Base-by-base conservation (phyloP, 2,329 filamentous ascomycete genomes). In the Stagonosporopsis tanaceti region DNA sequence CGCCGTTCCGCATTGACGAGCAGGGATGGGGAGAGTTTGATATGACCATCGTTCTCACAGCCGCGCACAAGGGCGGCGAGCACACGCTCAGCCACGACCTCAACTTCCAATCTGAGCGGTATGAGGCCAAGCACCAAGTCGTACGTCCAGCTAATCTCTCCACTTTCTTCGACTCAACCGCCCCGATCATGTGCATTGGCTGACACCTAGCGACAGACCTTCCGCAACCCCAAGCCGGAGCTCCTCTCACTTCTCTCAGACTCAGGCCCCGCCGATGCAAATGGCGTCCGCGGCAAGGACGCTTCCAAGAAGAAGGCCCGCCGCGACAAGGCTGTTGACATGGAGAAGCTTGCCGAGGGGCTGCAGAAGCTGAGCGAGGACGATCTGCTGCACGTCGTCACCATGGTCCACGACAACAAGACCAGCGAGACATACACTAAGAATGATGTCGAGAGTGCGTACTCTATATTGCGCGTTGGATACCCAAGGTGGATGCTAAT, bases 1-100 rank as follows among this genome's bases (percentile, higher is more conserved):
- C 93, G 0, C 95, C 95, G 0, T 99, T 98, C 81, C 85, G 85
- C 64, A 96, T 96, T 78, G 83, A 87, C 63, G 96, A 99, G 78
- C 91, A 97, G 79, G 95, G 95, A 67, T 99, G 95, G 95, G 95
- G 95, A 72, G 95, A 98, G 80, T 99, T 99, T 76, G 95, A 98
- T 75, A 94, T 99, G 88, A 84, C 83, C 45, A 95, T 98, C 71
- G 87, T 91, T 61, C 85, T 96, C 67, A 90, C 88, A 72, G 91
- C 90, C 40, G 88, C 90, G 28, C 92, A 95, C 78, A 97, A 97
- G 82, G 89, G 87, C 55, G 87, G 89, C 56, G 94, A 97, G 72
- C 86, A 92, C 71, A 83, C 85, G 14, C 83, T 99, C 63, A 80
- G 83, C 47, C 95, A 99, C 77, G 95, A 99, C 74, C 85, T 99